Percentiles rank a stretch among this genome's conserved stretches.
These are phyloP conservation scores for Neurospora sublineolata DNA, from an alignment of 495 filamentous ascomycete species.

Conservation along the genomic window DNA sequence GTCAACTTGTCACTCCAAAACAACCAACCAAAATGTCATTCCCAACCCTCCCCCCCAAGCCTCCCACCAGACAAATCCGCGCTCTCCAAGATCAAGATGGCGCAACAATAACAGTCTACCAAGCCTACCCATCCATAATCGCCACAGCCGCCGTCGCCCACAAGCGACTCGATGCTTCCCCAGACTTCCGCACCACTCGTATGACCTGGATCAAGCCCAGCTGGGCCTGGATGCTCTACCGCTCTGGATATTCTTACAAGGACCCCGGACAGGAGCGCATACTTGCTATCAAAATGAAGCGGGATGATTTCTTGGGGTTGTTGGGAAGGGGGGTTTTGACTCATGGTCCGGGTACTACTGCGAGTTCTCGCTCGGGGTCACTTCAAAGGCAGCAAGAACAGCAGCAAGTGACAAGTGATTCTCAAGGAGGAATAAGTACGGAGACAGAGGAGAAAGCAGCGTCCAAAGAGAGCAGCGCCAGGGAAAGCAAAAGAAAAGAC, in stretches of 20 bases:
- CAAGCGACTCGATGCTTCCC: constrained; percentile 41
- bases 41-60: constrained; percentile 19
- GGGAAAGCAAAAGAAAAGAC: neutral
- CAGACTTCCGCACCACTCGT: constrained; percentile 37
- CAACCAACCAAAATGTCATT: neutral
- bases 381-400: neutral
- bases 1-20: neutral
- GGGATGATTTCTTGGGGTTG: constrained; percentile 31
- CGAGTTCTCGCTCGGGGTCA: neutral
- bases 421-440: neutral
- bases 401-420: neutral
- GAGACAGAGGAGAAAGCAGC: neutral
- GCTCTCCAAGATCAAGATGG: constrained; percentile 23
- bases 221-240: constrained; percentile 57
- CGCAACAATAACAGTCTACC: constrained; percentile 46
- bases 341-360: too few species aligned
- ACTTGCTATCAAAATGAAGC: constrained; percentile 41
- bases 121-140: constrained; percentile 47
- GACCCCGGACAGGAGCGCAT: constrained; percentile 37
- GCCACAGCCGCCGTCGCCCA: constrained; percentile 39
- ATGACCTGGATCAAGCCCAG: constrained; percentile 63
- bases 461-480: neutral
- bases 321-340: constrained; percentile 20
- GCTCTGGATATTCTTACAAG: constrained; percentile 44
- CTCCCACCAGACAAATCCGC: constrained; percentile 36